A percentile compares a stretch with the other conserved stretches of the same genome.
Evolutionary conservation across 169 alveolate species (phyloP).

Genomic region (Babesia bigemina): DNA sequence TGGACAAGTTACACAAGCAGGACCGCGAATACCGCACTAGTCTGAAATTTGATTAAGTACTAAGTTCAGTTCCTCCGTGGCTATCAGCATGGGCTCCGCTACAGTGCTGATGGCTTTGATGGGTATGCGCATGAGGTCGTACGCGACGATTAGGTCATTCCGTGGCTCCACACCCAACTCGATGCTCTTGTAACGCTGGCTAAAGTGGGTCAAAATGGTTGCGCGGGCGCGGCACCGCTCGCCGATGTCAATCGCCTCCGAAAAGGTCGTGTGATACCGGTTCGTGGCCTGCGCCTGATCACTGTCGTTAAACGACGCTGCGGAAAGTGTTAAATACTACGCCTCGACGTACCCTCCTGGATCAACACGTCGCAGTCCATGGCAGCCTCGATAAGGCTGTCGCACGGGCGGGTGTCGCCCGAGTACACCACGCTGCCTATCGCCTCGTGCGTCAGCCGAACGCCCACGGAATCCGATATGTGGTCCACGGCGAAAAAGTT

Average conservation of each 20-base stretch:
- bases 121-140: slow-evolving; percentile 45
- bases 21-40: slow-evolving; percentile 30
- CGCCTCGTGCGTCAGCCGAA: slow-evolving; percentile 36
- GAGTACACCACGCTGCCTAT: slow-evolving; percentile 84
- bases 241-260: slow-evolving; percentile 80
- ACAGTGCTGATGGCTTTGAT: neutral
- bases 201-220: slow-evolving; percentile 87
- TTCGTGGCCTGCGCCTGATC: slow-evolving; percentile 78
- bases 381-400: slow-evolving; percentile 78
- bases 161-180: neutral
- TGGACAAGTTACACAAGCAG: slow-evolving; percentile 61
- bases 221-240: slow-evolving; percentile 68
- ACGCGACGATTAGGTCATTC: slow-evolving; percentile 8
- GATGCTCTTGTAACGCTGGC: slow-evolving; percentile 86
- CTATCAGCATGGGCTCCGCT: neutral
- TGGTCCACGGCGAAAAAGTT: slow-evolving; percentile 66
- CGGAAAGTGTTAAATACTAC: neutral
- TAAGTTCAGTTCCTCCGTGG: neutral
- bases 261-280: slow-evolving; percentile 71
- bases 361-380: slow-evolving; percentile 83
- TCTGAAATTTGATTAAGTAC: neutral
- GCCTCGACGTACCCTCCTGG: slow-evolving; percentile 82
- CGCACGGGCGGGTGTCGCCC: slow-evolving; percentile 91
- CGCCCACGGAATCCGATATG: slow-evolving; percentile 78
- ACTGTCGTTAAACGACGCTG: slow-evolving; percentile 85